Base-by-base conservation (phyloP, 1,284 basidiomycete species). In the Pseudozyma hubeiensis region DNA sequence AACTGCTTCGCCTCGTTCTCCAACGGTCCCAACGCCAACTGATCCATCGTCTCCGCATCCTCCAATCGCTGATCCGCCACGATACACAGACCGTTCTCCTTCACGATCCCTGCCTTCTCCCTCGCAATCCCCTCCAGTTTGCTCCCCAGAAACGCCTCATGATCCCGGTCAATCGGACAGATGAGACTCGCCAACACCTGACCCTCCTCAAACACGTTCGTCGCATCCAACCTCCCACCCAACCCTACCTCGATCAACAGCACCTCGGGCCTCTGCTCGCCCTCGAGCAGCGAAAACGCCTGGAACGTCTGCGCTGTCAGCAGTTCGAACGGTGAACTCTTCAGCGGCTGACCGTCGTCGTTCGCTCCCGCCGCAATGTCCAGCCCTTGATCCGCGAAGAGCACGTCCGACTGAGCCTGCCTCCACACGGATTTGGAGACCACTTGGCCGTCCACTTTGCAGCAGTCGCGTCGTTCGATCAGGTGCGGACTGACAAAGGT, bases 401-500 rank as follows among this genome's bases (percentile, higher is more conserved):
- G 87, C 5, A 96, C 89, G 2, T 87, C 81, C 1, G 76, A 75
- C 51, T 87, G 87, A 1, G 87, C 87, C n/a, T 81, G 55, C 8
- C 85, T 77, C 83, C 93, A 98, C 1, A 85, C 75, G 0, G 85
- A 81, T 3, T 82, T 79, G 0, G 87, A 82, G 8, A 94, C 87
- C 11, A 90, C 87, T 8, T 85, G 53, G 51, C 89, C 88, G 73
- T 91, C 87, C 75, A 98, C 87, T 0, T 88, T 86, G 69, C 97
- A 93, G 64, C 88, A 91, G 84, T 99, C 96, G 61, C 89, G 86
- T 7, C 92, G 87, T 24, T 90, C 88, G 60, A 95, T 85, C 7
- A 99, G 90, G 84, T 98, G 95, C 0, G 97, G 97, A 73, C 90
- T 93, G 85, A 96, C 98, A 88, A 94, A 99, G 34, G 92, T 88